These are phyloP conservation scores for Cystoisospora suis DNA, from an alignment of 169 alveolate genomes.

Conservation along the genomic window DNA sequence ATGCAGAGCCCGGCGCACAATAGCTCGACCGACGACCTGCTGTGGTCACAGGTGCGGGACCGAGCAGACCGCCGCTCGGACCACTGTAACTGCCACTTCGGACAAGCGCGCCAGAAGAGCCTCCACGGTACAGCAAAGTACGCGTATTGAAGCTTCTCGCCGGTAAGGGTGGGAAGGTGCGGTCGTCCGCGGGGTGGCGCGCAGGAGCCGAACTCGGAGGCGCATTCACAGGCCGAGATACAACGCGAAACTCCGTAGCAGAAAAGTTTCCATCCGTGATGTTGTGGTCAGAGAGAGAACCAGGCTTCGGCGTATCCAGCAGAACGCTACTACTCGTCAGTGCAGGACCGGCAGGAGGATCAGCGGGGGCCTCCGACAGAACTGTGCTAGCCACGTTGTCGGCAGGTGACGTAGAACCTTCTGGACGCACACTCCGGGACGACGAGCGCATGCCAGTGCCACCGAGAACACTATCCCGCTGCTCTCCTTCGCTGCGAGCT, in stretches of 20 bases:
- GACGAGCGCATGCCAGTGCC: background rate
- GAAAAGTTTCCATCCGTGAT: too few relatives aligned
- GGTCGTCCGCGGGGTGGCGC: background rate
- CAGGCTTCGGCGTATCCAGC: too few relatives aligned
- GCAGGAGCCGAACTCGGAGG: background rate
- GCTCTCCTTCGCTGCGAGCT: background rate
- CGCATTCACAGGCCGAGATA: background rate
- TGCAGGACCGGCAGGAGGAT: too few relatives aligned
- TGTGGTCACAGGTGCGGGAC: background rate
- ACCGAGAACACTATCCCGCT: background rate
- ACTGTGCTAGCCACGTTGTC: too few relatives aligned
- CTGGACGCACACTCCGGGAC: background rate
- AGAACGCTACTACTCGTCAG: too few relatives aligned
- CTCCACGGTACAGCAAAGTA: background rate
- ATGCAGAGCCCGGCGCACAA: background rate
- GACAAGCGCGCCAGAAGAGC: background rate
- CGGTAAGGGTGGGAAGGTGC: background rate
- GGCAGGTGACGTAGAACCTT: background rate
- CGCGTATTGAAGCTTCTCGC: background rate
- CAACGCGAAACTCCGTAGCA: too few relatives aligned
- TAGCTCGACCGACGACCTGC: conserved; percentile 8
- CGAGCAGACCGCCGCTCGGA: background rate
- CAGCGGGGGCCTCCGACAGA: too few relatives aligned
- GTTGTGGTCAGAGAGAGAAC: too few relatives aligned
- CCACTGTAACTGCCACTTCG: background rate